Percentiles rank a stretch among this genome's conserved stretches.
These are phyloP conservation scores for Penicillium herquei DNA, from an alignment of 495 filamentous ascomycete species.

Conservation along the genomic window DNA sequence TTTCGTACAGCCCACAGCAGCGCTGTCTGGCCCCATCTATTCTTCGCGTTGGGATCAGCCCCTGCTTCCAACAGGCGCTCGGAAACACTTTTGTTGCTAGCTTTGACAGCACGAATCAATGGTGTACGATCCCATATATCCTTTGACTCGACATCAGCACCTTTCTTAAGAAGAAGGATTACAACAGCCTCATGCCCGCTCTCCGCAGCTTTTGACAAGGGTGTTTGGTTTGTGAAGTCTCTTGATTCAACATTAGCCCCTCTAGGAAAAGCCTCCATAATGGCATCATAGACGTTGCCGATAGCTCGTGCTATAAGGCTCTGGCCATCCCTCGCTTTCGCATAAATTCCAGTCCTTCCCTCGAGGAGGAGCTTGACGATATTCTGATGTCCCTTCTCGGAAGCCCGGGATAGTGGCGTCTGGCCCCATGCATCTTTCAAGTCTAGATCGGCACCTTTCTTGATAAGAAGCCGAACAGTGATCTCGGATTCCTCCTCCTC, in stretches of 20 bases:
- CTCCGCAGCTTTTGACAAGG: background rate
- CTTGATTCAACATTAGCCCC: background rate
- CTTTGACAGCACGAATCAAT: no score
- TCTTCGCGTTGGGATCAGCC: no score
- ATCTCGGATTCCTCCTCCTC: background rate
- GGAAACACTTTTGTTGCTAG: no score
- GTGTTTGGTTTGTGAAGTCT: background rate
- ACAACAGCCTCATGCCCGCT: background rate
- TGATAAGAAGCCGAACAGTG: background rate
- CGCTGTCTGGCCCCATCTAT: no score
- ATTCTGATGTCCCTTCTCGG: background rate
- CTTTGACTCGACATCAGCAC: conserved; percentile 1
- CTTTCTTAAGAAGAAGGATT: background rate
- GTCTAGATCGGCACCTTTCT: background rate
- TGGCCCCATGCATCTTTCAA: background rate
- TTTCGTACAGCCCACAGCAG: background rate
- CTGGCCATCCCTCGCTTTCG: no score
- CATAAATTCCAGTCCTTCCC: no score
- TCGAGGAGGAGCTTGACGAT: background rate
- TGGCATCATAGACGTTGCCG: no score
- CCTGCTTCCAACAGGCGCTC: no score
- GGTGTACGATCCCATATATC: background rate
- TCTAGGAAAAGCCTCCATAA: no score
- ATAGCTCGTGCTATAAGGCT: no score
- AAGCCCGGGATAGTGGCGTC: background rate